Evolutionary conservation across 371 early-diverging fungal species (phyloP).

Genomic region (Blastocladiella emersonii): DNA sequence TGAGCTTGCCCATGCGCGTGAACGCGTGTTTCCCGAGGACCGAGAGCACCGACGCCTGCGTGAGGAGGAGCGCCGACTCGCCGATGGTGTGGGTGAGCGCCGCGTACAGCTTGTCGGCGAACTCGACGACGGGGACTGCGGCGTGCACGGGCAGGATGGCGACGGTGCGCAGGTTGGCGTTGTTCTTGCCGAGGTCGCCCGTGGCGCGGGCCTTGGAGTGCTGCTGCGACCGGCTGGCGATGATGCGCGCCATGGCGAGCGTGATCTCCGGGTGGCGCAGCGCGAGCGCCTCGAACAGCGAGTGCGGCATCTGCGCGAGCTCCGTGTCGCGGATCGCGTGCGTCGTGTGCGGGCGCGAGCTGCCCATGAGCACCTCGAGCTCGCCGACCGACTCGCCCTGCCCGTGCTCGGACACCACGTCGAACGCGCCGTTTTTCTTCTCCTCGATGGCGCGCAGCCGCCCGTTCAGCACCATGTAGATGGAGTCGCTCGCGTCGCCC

Average conservation of each 20-base stretch:
- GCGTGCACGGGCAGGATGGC: slow-evolving; percentile 77
- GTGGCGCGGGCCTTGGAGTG: slow-evolving; percentile 10
- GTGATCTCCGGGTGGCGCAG: slow-evolving; percentile 79
- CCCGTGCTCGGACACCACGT: slow-evolving; percentile 84
- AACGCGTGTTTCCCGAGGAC: slow-evolving; percentile 87
- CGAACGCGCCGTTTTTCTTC: slow-evolving; percentile 33
- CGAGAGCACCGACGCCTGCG: slow-evolving; percentile 58
- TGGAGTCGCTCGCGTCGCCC: slow-evolving; percentile 65
- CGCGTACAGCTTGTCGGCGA: slow-evolving; percentile 63
- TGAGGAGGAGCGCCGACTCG: slow-evolving; percentile 56
- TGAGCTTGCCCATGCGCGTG: slow-evolving; percentile 72
- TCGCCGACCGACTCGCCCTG: slow-evolving; percentile 91
- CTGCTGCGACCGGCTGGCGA: slow-evolving; percentile 61
- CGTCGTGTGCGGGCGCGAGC: slow-evolving; percentile 66
- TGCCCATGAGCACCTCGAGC: slow-evolving; percentile 74
- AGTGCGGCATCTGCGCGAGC: slow-evolving; percentile 86
- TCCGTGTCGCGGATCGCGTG: slow-evolving; percentile 96
- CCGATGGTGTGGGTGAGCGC: slow-evolving; percentile 58
- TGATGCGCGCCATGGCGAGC: slow-evolving; percentile 74
- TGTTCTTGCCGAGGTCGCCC: slow-evolving; percentile 48
- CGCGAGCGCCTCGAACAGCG: slow-evolving; percentile 81
- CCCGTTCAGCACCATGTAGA: slow-evolving; percentile 86
- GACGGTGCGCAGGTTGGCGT: slow-evolving; percentile 82
- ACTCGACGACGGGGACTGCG: slow-evolving; percentile 71
- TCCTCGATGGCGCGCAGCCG: slow-evolving; percentile 75